Percentiles rank a stretch among this genome's conserved stretches.
phyloP scores from a whole-genome alignment of 2,329 filamentous ascomycete species.

The Colletotrichum costaricense region DNA sequence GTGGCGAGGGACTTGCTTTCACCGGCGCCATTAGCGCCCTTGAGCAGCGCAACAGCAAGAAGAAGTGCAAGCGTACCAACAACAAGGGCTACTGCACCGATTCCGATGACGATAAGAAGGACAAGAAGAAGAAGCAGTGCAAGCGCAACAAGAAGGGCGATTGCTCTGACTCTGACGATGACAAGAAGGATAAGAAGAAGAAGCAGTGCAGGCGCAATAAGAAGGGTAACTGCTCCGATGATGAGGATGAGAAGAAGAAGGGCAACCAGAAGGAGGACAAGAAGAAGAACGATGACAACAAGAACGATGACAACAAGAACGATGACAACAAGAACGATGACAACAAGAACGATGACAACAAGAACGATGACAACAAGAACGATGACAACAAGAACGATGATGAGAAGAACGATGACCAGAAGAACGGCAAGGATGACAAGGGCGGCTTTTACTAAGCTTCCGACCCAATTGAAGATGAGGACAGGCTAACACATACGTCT shows the following conservation, averaged over 20 bases:
- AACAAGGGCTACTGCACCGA: conserved; percentile 10
- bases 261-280: conserved; percentile 1
- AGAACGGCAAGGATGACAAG: neutral
- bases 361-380: neutral
- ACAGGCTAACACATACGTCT: neutral
- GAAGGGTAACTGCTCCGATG: conserved; percentile 24
- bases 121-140: conserved; percentile 16
- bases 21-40: neutral
- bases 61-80: conserved; percentile 19
- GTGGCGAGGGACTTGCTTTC: conserved; percentile 9
- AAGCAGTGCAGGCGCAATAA: conserved; percentile 26
- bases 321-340: neutral
- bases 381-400: neutral
- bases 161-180: conserved; percentile 12
- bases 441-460: neutral
- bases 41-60: conserved; percentile 24
- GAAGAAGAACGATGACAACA: neutral
- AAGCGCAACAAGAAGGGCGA: conserved; percentile 29
- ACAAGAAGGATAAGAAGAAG: conserved; percentile 9
- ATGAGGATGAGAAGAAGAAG: conserved; percentile 1
- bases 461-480: neutral
- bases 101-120: neutral
- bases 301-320: neutral
- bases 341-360: neutral
- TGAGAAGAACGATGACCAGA: neutral